Conservation (phyloP, 208 protist species). For the Lotmaria passim region DNA sequence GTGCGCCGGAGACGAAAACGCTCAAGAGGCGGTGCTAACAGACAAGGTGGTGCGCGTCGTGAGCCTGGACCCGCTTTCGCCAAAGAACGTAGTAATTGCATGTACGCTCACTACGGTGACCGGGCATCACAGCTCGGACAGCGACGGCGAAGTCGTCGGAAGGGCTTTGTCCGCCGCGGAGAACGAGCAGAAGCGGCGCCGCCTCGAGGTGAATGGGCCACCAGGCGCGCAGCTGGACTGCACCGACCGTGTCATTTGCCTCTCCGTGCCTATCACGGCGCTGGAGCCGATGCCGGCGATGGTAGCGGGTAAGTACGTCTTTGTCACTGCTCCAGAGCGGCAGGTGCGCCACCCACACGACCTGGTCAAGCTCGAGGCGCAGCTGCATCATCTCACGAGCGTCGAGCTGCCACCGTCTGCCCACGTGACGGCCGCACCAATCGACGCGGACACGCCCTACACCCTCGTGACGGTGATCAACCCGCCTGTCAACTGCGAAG, state of each 20-base stretch:
- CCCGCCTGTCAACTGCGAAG: slow-evolving; percentile 46
- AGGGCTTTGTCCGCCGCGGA: not conserved
- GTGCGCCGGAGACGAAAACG: slow-evolving; percentile 36
- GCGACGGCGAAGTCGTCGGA: not conserved
- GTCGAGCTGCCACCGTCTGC: slow-evolving; percentile 15
- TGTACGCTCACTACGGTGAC: slow-evolving; percentile 41
- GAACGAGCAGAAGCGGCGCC: slow-evolving; percentile 16
- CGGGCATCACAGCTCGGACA: not conserved
- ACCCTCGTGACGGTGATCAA: slow-evolving; percentile 73
- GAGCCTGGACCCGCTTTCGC: slow-evolving; percentile 54
- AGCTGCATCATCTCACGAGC: slow-evolving; percentile 19
- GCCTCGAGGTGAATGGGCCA: slow-evolving; percentile 20
- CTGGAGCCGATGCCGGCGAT: slow-evolving; percentile 74
- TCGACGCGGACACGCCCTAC: slow-evolving; percentile 71
- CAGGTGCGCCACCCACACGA: slow-evolving; percentile 71
- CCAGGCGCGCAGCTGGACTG: slow-evolving; percentile 5
- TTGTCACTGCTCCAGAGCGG: slow-evolving; percentile 54
- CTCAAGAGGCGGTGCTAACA: slow-evolving; percentile 39
- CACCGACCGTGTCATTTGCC: slow-evolving; percentile 15
- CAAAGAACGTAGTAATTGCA: slow-evolving; percentile 60
- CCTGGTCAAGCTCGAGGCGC: slow-evolving; percentile 51
- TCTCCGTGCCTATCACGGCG: slow-evolving; percentile 51
- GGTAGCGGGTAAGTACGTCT: slow-evolving; percentile 60
- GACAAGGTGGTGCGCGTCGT: slow-evolving; percentile 75
- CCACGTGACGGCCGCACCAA: slow-evolving; percentile 45